These are phyloP conservation scores for Lactarius indigo DNA, from an alignment of 768 basidiomycete genomes.

Conservation along the genomic window DNA sequence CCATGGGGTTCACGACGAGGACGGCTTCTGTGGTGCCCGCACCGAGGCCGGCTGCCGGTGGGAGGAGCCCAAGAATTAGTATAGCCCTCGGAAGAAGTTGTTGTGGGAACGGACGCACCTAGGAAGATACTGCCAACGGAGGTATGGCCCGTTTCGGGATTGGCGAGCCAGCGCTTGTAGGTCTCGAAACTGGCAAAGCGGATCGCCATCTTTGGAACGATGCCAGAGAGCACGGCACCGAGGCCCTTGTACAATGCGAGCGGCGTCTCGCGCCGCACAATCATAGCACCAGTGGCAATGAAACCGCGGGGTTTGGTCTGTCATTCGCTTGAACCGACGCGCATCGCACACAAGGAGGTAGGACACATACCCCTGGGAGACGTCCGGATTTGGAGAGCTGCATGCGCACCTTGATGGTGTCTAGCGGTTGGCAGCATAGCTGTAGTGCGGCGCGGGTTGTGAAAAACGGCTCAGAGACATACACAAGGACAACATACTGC, in stretches of 20 bases:
- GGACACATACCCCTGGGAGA: slow-evolving; percentile 70
- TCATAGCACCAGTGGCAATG: slow-evolving; percentile 84
- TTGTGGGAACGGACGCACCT: slow-evolving; percentile 46
- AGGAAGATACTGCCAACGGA: slow-evolving; percentile 79
- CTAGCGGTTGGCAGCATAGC: slow-evolving; percentile 87
- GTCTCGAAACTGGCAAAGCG: slow-evolving; percentile 97
- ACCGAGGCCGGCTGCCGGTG: slow-evolving; percentile 73
- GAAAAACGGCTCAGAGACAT: neutral
- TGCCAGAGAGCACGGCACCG: slow-evolving; percentile 93
- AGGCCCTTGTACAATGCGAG: slow-evolving; percentile 97
- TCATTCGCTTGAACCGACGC: neutral
- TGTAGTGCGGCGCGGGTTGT: slow-evolving; percentile 29
- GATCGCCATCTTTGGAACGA: slow-evolving; percentile 99
- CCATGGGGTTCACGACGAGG: slow-evolving; percentile 96
- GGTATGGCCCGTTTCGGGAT: slow-evolving; percentile 75
- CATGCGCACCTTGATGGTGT: slow-evolving; percentile 99
- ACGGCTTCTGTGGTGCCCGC: slow-evolving; percentile 97
- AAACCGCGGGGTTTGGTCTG: slow-evolving; percentile 93
- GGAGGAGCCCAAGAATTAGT: neutral
- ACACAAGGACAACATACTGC: slow-evolving; percentile 50
- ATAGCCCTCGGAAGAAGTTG: neutral
- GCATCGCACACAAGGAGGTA: neutral
- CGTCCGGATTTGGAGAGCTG: slow-evolving; percentile 84
- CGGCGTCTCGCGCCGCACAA: slow-evolving; percentile 87
- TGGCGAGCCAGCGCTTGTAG: slow-evolving; percentile 82